These are phyloP conservation scores for Cicer bijugum DNA, from an alignment of 306 rosid genomes.

Conservation along the genomic window DNA sequence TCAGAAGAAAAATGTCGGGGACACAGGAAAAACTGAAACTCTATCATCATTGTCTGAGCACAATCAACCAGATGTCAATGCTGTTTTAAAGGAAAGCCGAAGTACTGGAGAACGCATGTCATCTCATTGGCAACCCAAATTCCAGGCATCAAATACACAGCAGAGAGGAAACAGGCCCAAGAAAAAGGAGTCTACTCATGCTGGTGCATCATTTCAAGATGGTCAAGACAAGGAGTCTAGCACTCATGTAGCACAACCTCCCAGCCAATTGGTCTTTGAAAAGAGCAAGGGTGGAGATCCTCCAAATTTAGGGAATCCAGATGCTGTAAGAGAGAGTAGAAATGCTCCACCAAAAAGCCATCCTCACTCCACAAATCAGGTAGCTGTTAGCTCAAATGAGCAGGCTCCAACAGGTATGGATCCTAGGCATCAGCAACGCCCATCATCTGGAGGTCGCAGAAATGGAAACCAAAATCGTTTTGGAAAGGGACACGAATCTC, in stretches of 20 bases:
- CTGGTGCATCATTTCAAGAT: constrained; percentile 42
- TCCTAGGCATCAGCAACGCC: constrained; percentile 64
- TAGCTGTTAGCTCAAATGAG: constrained; percentile 51
- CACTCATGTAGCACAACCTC: constrained; percentile 48
- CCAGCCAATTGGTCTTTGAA: constrained; percentile 52
- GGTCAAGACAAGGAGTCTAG: constrained; percentile 46
- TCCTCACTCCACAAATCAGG: constrained; percentile 61
- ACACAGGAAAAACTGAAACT: constrained; percentile 50
- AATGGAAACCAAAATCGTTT: constrained; percentile 70
- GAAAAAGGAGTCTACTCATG: constrained; percentile 49
- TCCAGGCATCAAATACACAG: constrained; percentile 60
- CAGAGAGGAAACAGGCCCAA: constrained; percentile 52
- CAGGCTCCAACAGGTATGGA: constrained; percentile 54
- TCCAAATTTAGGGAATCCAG: constrained; percentile 51
- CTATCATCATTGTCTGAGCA: constrained; percentile 53
- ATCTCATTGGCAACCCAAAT: constrained; percentile 92
- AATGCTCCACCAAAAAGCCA: constrained; percentile 57
- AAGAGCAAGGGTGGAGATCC: constrained; percentile 53
- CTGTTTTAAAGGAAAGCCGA: constrained; percentile 62
- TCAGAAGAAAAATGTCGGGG: constrained; percentile 59
- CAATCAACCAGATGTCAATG: constrained; percentile 53
- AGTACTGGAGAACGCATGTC: constrained; percentile 61
- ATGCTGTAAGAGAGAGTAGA: constrained; percentile 63
- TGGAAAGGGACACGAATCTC: constrained; percentile 73
- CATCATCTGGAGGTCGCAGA: constrained; percentile 63